Conservation (phyloP, 2,329 filamentous ascomycete genomes). For the Neoarthrinium moseri region DNA sequence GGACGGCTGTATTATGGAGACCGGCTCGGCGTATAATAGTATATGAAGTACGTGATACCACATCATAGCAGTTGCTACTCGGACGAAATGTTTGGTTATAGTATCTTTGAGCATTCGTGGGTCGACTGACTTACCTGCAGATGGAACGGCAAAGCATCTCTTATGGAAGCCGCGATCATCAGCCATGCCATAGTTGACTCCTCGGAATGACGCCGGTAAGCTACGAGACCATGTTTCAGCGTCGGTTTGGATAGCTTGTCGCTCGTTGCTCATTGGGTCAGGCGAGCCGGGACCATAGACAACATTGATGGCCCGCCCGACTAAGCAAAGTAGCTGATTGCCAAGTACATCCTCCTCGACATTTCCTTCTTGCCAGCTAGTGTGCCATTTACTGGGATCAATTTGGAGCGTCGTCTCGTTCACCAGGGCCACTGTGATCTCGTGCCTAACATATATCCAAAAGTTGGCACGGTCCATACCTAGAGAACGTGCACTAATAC, state of each 20-base stretch:
- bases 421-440: conserved; percentile 11
- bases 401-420: conserved; percentile 8
- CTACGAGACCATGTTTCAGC: conserved; percentile 2
- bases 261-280: not conserved
- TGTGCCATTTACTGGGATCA: conserved; percentile 5
- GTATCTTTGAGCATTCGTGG: not conserved
- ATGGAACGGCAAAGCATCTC: conserved; percentile 6
- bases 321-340: conserved; percentile 8
- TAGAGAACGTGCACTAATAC: not conserved
- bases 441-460: conserved; percentile 9
- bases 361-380: not conserved
- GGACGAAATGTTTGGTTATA: not conserved
- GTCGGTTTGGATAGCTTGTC: conserved; percentile 1
- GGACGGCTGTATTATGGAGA: not conserved
- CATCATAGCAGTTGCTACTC: conserved; percentile 10
- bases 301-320: conserved; percentile 4
- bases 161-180: conserved; percentile 5
- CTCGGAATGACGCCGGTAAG: conserved; percentile 3
- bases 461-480: conserved; percentile 12
- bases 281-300: not conserved
- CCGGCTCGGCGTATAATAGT: conserved; percentile 7
- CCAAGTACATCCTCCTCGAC: conserved; percentile 5
- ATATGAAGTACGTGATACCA: conserved; percentile 12
- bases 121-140: conserved; percentile 6
- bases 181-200: conserved; percentile 3